A percentile compares a stretch with the other conserved stretches of the same genome.
Conservation (phyloP, 2,329 filamentous ascomycete species). For the Lachnellula arida region DNA sequence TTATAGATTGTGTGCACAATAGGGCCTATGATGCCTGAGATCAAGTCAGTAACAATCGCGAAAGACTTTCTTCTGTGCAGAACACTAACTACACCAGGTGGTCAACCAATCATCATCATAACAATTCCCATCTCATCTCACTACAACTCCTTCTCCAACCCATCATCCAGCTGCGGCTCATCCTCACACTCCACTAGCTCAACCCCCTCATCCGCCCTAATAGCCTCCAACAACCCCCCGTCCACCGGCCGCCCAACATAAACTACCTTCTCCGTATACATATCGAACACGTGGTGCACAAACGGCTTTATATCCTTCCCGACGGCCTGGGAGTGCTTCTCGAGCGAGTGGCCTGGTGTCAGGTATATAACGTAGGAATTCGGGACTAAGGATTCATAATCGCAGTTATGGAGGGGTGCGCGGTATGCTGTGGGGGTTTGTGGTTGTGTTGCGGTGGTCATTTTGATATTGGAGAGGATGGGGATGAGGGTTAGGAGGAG, state of each 20-base stretch:
- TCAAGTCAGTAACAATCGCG: too few species aligned
- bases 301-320: neutral
- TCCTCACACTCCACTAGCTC: neutral
- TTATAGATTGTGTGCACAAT: too few species aligned
- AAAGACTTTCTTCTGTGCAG: too few species aligned
- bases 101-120: too few species aligned
- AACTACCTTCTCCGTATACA: neutral
- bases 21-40: too few species aligned
- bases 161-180: neutral
- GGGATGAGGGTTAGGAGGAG: neutral
- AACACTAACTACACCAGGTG: too few species aligned
- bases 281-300: neutral
- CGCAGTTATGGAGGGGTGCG: neutral
- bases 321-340: neutral
- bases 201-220: neutral
- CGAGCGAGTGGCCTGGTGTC: neutral
- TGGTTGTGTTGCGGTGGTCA: neutral
- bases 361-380: neutral
- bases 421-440: neutral
- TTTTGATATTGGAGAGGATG: neutral
- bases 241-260: neutral
- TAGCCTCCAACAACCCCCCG: neutral
- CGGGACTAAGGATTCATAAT: neutral
- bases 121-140: too few species aligned
- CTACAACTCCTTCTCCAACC: neutral